phyloP scores from a whole-genome alignment of 495 filamentous ascomycete genomes.

The Aspergillus incahuasiensis region DNA sequence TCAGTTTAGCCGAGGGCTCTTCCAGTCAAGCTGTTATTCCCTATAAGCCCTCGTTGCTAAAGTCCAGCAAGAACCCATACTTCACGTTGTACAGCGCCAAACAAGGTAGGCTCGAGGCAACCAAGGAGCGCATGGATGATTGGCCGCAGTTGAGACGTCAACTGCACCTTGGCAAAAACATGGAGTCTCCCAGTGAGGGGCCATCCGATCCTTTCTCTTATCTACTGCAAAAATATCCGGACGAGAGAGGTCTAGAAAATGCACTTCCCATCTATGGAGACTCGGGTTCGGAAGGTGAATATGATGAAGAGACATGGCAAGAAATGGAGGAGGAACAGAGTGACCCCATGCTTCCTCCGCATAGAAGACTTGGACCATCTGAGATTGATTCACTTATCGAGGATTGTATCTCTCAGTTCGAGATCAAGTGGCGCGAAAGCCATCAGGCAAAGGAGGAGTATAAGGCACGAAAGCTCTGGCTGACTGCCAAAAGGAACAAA shows the following conservation, averaged over 20 bases:
- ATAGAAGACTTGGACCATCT: constrained; percentile 33
- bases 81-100: constrained; percentile 26
- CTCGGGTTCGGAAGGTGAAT: constrained; percentile 53
- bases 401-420: constrained; percentile 46
- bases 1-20: constrained; percentile 6
- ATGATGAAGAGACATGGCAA: constrained; percentile 52
- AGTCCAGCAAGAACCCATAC: constrained; percentile 7
- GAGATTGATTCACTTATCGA: constrained; percentile 50
- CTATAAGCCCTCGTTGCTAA: constrained; percentile 14
- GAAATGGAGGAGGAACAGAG: constrained; percentile 58
- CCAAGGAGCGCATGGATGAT: constrained; percentile 18
- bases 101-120: constrained; percentile 21
- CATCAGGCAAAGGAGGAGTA: constrained; percentile 48
- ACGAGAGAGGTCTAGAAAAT: constrained; percentile 38
- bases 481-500: constrained; percentile 33
- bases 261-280: constrained; percentile 62
- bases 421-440: constrained; percentile 52
- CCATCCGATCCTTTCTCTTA: constrained; percentile 11
- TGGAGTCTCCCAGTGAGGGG: neutral
- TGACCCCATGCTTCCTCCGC: constrained; percentile 15
- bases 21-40: constrained; percentile 23
- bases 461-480: constrained; percentile 62
- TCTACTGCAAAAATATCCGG: constrained; percentile 45
- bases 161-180: neutral
- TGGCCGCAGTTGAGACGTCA: constrained; percentile 18